Evolutionary conservation across 139 green algal species (phyloP), one percentile per base, ranked within the genome.

Genomic region (Spirogloea muscicola): DNA sequence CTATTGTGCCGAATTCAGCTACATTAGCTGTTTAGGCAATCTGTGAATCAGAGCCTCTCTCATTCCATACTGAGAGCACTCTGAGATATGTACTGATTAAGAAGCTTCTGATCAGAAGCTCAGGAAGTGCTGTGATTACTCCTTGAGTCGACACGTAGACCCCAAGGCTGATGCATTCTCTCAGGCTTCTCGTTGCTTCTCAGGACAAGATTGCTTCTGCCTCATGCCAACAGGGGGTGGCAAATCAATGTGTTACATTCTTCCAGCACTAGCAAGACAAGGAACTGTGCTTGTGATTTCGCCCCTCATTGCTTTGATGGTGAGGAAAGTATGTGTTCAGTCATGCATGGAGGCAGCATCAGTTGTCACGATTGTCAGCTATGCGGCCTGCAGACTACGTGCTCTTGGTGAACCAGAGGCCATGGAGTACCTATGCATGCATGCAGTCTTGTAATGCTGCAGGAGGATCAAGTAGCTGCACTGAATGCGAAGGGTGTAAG

Each of bases 121-220:
- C 40, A 68, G 16, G 16, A 9, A 68, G 16, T 64, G 2, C 59
- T 57, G 31, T 25, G 3, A 41, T n/a, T 55, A 55, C n/a, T n/a
- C n/a, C n/a, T 21, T n/a, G 21, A 55, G 21, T 21, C 46, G 21
- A 31, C 46, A 55, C 46, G n/a, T 55, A 21, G n/a, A 21, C n/a
- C n/a, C 21, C 46, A 55, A 31, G 46, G 41, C 6, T 69, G 27
- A n/a, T n/a, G n/a, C n/a, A n/a, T n/a, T n/a, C n/a, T n/a, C n/a
- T n/a, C n/a, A n/a, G n/a, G n/a, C n/a, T n/a, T n/a, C n/a, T n/a
- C n/a, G n/a, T n/a, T n/a, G n/a, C n/a, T n/a, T n/a, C n/a, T n/a
- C 67, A 76, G 67, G 67, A n/a, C 33, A 36, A 48, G 67, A 76
- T 25, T 76, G 67, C 31, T 76, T 76, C 42, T 76, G 67, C 31